phyloP scores from a whole-genome alignment of 129 eudicot genomes.

The Pittosporum tobira region DNA sequence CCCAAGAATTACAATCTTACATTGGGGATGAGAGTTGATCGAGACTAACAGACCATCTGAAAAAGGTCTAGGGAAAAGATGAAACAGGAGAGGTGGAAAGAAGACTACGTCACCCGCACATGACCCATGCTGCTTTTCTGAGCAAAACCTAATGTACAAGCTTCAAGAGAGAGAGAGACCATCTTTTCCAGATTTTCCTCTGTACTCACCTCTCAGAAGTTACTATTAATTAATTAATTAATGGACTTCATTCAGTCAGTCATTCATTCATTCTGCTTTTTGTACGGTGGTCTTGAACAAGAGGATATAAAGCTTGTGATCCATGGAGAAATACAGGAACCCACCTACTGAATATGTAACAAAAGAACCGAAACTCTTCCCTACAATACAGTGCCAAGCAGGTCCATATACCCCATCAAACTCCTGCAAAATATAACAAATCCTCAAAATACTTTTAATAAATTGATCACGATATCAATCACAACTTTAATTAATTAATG shows the following conservation, averaged over 20 bases:
- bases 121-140: conserved; percentile 3
- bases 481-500: neutral
- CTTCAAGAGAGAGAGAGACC: neutral
- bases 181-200: neutral
- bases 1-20: too few relatives aligned
- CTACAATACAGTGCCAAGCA: conserved; percentile 95
- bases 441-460: neutral
- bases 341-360: conserved; percentile 97
- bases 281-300: conserved; percentile 88
- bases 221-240: neutral
- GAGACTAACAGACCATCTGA: too few relatives aligned
- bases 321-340: conserved; percentile 84
- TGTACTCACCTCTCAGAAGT: neutral
- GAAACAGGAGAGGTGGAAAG: neutral
- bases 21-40: too few relatives aligned
- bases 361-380: conserved; percentile 92
- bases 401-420: conserved; percentile 98
- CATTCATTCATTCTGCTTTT: conserved; percentile 46
- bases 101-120: neutral
- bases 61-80: neutral
- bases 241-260: too few relatives aligned
- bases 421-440: conserved; percentile 39
- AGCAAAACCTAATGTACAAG: conserved; percentile 13
- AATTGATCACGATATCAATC: neutral
- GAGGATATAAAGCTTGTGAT: conserved; percentile 73